phyloP scores from a whole-genome alignment of 2,329 filamentous ascomycete species.

The Spiromastix sp. region DNA sequence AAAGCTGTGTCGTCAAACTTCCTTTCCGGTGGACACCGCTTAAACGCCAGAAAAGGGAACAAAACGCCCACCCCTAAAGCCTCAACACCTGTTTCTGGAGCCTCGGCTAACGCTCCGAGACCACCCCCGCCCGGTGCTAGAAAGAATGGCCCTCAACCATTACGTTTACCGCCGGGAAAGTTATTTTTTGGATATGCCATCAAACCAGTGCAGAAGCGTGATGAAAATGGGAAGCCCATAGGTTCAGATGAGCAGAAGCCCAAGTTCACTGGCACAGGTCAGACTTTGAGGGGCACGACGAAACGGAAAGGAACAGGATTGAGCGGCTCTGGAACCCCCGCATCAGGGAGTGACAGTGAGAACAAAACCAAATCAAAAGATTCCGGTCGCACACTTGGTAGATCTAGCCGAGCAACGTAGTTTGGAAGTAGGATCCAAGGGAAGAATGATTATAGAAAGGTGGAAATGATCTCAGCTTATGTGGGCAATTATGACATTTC shows the following conservation, averaged over 20 bases:
- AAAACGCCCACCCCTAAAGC: constrained; percentile 65
- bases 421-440: not conserved
- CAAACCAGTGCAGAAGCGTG: constrained; percentile 73
- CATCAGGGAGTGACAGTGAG: constrained; percentile 25
- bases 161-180: constrained; percentile 77
- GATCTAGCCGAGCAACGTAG: constrained; percentile 7
- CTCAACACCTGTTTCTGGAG: constrained; percentile 58
- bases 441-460: too few species aligned
- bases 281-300: constrained; percentile 65
- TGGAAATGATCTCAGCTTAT: too few species aligned
- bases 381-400: constrained; percentile 8
- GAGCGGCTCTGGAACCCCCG: constrained; percentile 25
- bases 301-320: constrained; percentile 28
- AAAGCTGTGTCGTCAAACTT: constrained; percentile 67
- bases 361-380: constrained; percentile 14
- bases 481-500: too few species aligned
- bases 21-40: constrained; percentile 63
- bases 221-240: constrained; percentile 55
- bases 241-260: constrained; percentile 53
- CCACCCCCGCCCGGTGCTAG: constrained; percentile 36
- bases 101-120: constrained; percentile 35
- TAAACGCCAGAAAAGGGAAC: constrained; percentile 71
- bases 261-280: constrained; percentile 75
- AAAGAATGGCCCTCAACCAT: constrained; percentile 72
- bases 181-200: constrained; percentile 95